phyloP scores from a whole-genome alignment of 352 stramenopile genomes.

The Stramenopiles sp. region DNA sequence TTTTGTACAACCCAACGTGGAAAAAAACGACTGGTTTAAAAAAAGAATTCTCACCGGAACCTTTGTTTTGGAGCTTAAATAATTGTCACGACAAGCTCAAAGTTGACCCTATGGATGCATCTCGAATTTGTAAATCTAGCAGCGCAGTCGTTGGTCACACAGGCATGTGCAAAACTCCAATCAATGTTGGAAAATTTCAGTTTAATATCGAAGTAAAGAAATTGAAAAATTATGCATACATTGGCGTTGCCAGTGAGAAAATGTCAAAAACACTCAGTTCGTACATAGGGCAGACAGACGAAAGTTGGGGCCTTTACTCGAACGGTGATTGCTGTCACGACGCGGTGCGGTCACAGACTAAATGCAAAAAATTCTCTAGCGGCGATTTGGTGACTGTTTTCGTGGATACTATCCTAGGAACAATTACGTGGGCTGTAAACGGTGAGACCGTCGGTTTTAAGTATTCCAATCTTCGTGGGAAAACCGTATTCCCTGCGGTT shows the following conservation, averaged over 20 bases:
- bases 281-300: not conserved
- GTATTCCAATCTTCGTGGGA: constrained; percentile 11
- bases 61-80: not conserved
- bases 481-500: constrained; percentile 1
- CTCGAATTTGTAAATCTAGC: not conserved
- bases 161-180: not conserved
- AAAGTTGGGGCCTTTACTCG: not conserved
- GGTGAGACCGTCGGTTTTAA: not conserved
- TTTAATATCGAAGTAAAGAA: not conserved
- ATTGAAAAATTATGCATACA: not conserved
- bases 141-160: not conserved
- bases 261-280: not conserved
- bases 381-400: not conserved
- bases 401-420: constrained; percentile 4
- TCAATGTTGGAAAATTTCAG: not conserved
- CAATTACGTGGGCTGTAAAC: not conserved
- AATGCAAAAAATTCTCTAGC: not conserved
- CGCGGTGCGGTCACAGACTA: not conserved
- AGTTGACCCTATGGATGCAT: not conserved
- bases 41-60: not conserved
- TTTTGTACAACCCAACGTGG: not conserved
- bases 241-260: constrained; percentile 6
- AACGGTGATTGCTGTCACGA: not conserved
- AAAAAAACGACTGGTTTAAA: not conserved
- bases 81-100: not conserved